Percentiles rank a stretch among this genome's conserved stretches.
Evolutionary conservation across 768 basidiomycete genomes (phyloP).

Genomic region (Pleurotus pulmonarius): DNA sequence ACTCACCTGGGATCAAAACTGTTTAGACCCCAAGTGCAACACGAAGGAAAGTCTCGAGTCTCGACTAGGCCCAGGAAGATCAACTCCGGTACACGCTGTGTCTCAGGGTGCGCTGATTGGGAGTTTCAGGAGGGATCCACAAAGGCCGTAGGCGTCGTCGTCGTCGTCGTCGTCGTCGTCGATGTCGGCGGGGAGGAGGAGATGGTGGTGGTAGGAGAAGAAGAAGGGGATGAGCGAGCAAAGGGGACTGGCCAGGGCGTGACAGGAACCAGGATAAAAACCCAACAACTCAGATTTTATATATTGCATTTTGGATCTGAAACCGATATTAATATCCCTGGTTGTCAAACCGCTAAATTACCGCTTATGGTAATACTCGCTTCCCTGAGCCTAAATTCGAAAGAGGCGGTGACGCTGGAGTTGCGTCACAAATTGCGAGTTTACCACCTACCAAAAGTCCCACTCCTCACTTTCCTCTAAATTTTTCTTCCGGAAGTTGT

Average conservation of each 20-base stretch:
- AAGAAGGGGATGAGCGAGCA: constrained; percentile 3
- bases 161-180: background rate
- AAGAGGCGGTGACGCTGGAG: background rate
- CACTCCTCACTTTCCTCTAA: background rate
- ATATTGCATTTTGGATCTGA: constrained; percentile 4
- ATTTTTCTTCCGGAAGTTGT: background rate
- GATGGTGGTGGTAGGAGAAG: constrained; percentile 5
- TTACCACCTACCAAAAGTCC: background rate
- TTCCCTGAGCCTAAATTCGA: background rate
- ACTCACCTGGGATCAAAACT: constrained; percentile 5
- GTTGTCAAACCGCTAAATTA: background rate
- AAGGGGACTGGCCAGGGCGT: background rate
- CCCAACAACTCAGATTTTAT: background rate
- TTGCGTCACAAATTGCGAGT: no score
- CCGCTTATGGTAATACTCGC: background rate
- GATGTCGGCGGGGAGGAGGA: background rate
- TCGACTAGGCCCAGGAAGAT: background rate
- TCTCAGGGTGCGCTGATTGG: constrained; percentile 2
- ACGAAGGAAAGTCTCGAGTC: background rate
- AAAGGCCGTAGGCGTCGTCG: no score
- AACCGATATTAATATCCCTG: constrained; percentile 7
- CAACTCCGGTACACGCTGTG: background rate
- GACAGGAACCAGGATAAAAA: constrained; percentile 2
- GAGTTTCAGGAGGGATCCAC: background rate
- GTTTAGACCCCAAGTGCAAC: background rate